Conservation (phyloP, 2,329 filamentous ascomycete genomes). For the Colletotrichum sp. region DNA sequence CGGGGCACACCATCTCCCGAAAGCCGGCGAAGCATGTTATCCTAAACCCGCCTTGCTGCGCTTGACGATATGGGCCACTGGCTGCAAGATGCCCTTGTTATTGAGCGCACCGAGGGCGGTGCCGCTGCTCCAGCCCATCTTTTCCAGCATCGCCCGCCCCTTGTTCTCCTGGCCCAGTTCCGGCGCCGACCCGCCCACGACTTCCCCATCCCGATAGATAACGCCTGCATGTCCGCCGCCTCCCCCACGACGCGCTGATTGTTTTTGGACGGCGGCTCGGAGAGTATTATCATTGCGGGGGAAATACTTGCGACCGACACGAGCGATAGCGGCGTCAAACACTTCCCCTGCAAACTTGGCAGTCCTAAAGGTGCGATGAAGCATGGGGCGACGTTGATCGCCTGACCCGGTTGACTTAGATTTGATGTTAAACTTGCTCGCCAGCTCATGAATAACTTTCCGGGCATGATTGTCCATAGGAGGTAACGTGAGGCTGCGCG, state of each 20-base stretch:
- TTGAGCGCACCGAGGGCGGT: slow-evolving; percentile 81
- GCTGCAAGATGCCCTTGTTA: slow-evolving; percentile 88
- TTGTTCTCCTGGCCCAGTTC: slow-evolving; percentile 85
- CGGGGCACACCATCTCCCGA: not conserved
- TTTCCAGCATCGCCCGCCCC: slow-evolving; percentile 87
- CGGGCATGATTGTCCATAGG: slow-evolving; percentile 83
- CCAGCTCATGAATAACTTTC: slow-evolving; percentile 81
- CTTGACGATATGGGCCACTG: slow-evolving; percentile 87
- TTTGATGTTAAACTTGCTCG: slow-evolving; percentile 76
- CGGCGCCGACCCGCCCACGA: slow-evolving; percentile 84
- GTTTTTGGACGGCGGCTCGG: not conserved
- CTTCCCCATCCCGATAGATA: slow-evolving; percentile 80
- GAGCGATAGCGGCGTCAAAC: slow-evolving; percentile 53
- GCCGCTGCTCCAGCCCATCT: slow-evolving; percentile 95
- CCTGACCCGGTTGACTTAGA: slow-evolving; percentile 84
- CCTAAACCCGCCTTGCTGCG: slow-evolving; percentile 84
- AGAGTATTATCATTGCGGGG: slow-evolving; percentile 49
- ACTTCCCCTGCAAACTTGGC: slow-evolving; percentile 61
- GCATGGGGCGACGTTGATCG: slow-evolving; percentile 73
- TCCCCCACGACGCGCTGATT: slow-evolving; percentile 12
- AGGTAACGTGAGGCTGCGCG: slow-evolving; percentile 71
- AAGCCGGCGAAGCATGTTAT: slow-evolving; percentile 31
- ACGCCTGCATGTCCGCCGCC: slow-evolving; percentile 44
- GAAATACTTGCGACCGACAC: slow-evolving; percentile 60
- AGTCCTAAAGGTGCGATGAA: slow-evolving; percentile 78